Percentiles rank a stretch among this genome's conserved stretches.
Conservation (phyloP, 768 basidiomycete species). For the Hydnomerulius pinastri region DNA sequence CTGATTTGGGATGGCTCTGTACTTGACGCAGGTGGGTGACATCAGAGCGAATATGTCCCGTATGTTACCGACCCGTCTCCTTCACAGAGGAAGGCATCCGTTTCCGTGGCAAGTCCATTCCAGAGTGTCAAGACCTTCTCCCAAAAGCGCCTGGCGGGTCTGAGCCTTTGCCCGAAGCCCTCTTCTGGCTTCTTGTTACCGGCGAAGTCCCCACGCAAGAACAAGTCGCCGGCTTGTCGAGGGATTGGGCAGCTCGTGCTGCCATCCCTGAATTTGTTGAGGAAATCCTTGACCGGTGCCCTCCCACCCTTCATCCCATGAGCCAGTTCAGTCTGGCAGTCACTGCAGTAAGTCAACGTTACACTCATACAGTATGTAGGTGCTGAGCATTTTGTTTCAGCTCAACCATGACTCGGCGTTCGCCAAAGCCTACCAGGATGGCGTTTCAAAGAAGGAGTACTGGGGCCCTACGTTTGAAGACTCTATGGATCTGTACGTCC, state of each 20-base stretch:
- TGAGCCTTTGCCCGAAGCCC: constrained; percentile 90
- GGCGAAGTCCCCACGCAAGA: constrained; percentile 92
- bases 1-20: constrained; percentile 99
- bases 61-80: constrained; percentile 2
- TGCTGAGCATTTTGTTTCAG: constrained; percentile 42
- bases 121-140: constrained; percentile 82
- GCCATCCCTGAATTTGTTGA: constrained; percentile 94
- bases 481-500: constrained; percentile 79
- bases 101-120: constrained; percentile 95
- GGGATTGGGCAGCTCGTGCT: constrained; percentile 94
- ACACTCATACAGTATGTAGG: too few relatives aligned
- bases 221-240: constrained; percentile 83
- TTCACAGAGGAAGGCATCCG: constrained; percentile 90
- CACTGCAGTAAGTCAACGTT: constrained; percentile 67
- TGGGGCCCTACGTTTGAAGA: constrained; percentile 95
- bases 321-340: constrained; percentile 96
- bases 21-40: constrained; percentile 76
- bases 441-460: constrained; percentile 93
- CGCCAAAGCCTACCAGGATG: constrained; percentile 91
- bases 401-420: constrained; percentile 96
- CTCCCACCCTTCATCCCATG: constrained; percentile 96
- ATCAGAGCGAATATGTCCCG: not conserved
- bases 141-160: constrained; percentile 88
- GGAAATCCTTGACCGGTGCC: constrained; percentile 92
- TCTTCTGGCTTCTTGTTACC: constrained; percentile 95